phyloP scores from a whole-genome alignment of 1,284 basidiomycete species.

The Tetrapyrgos nigripes region DNA sequence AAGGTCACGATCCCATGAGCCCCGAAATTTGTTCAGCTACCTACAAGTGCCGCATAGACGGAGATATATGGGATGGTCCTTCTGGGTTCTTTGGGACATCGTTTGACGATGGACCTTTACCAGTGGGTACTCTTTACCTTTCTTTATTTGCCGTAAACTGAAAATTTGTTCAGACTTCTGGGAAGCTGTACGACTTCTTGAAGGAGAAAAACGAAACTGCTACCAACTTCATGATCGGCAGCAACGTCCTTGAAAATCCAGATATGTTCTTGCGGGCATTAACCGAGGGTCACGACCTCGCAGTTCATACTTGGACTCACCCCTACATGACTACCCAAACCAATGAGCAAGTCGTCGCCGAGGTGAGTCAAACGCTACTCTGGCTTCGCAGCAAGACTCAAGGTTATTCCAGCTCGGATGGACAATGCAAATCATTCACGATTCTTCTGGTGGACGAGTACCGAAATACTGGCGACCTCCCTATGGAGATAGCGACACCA shows the following conservation, averaged over 20 bases:
- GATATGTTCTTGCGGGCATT: constrained; percentile 60
- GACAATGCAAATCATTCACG: constrained; percentile 83
- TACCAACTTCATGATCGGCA: constrained; percentile 88
- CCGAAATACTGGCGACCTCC: constrained; percentile 82
- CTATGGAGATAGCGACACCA: constrained; percentile 78
- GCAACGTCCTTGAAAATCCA: constrained; percentile 67
- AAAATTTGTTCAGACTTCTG: constrained; percentile 4
- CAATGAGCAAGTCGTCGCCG: constrained; percentile 74
- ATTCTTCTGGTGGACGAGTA: constrained; percentile 77
- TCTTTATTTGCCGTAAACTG: constrained; percentile 1
- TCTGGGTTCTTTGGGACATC: constrained; percentile 60
- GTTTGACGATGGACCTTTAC: constrained; percentile 84
- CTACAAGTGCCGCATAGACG: constrained; percentile 64
- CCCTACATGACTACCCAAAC: constrained; percentile 81
- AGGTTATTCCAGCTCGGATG: constrained; percentile 65
- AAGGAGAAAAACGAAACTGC: constrained; percentile 61
- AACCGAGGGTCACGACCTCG: constrained; percentile 66
- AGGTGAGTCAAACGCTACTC: no score
- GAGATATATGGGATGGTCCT: constrained; percentile 77
- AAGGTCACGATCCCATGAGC: constrained; percentile 56
- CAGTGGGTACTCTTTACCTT: constrained; percentile 46
- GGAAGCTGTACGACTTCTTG: constrained; percentile 51
- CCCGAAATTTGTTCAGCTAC: constrained; percentile 69
- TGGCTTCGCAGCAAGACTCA: constrained; percentile 19
- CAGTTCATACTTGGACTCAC: constrained; percentile 85